A percentile compares a stretch with the other conserved stretches of the same genome.
Conservation (phyloP, 2,329 filamentous ascomycete species). For the Graphilbum sp. region DNA sequence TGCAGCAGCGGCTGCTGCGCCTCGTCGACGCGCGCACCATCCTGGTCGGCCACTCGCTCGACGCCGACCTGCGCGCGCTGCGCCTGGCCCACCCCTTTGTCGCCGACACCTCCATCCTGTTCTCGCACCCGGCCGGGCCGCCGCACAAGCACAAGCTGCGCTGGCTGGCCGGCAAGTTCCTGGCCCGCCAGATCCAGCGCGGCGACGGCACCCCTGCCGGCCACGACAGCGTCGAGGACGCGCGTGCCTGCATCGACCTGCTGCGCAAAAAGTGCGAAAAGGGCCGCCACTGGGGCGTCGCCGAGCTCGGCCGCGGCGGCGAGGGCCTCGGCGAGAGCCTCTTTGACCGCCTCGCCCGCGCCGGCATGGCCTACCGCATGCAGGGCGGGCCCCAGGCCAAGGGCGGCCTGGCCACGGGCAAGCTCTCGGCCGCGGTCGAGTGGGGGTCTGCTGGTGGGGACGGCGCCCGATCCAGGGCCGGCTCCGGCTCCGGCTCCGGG, state of each 20-base stretch:
- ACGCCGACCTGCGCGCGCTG: slow-evolving; percentile 70
- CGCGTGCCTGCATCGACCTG: slow-evolving; percentile 77
- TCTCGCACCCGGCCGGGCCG: slow-evolving; percentile 75
- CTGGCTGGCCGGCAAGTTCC: slow-evolving; percentile 73
- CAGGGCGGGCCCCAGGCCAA: slow-evolving; percentile 41
- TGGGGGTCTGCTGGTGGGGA: slow-evolving; percentile 44
- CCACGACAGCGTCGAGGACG: slow-evolving; percentile 88
- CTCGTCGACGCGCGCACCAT: slow-evolving; percentile 59
- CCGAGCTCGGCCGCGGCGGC: slow-evolving; percentile 18
- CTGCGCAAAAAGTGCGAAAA: slow-evolving; percentile 93
- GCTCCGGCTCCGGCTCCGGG: too few species aligned
- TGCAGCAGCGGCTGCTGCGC: slow-evolving; percentile 60
- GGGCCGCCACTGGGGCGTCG: slow-evolving; percentile 67
- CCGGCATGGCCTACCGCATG: slow-evolving; percentile 44
- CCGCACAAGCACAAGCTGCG: slow-evolving; percentile 85
- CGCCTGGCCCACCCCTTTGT: slow-evolving; percentile 84
- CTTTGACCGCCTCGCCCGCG: slow-evolving; percentile 61
- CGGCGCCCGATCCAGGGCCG: too few species aligned
- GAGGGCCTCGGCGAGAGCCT: slow-evolving; percentile 73
- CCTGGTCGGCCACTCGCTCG: slow-evolving; percentile 65
- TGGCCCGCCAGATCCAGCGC: slow-evolving; percentile 77
- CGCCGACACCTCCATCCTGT: slow-evolving; percentile 80
- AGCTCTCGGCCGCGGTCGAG: slow-evolving; percentile 64
- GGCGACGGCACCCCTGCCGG: slow-evolving; percentile 47
- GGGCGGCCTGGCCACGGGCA: slow-evolving; percentile 37